A percentile compares a stretch with the other conserved stretches of the same genome.
Conservation (phyloP, 495 filamentous ascomycete species). For the Symbiotaphrina buchneri region DNA sequence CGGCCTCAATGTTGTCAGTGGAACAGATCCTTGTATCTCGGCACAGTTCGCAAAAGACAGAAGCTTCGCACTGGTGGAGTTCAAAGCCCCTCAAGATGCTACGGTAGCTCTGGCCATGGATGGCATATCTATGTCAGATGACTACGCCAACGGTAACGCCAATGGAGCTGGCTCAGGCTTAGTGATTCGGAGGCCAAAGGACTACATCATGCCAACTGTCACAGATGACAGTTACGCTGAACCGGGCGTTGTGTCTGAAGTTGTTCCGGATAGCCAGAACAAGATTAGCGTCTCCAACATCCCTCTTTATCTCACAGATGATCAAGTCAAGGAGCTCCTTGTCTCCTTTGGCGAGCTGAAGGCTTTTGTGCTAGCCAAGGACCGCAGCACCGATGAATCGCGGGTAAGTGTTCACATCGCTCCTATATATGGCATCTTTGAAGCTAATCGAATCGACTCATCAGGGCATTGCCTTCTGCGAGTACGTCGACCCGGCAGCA, state of each 20-base stretch:
- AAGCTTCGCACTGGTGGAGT: conserved; percentile 71
- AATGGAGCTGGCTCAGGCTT: conserved; percentile 39
- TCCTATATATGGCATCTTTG: conserved; percentile 3
- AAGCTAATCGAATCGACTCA: not conserved
- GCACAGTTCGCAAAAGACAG: conserved; percentile 60
- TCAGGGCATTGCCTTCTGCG: conserved; percentile 91
- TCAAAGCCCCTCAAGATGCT: conserved; percentile 67
- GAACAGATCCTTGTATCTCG: conserved; percentile 67
- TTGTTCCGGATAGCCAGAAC: conserved; percentile 79
- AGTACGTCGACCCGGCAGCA: conserved; percentile 57
- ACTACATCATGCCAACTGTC: conserved; percentile 82
- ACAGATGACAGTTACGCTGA: conserved; percentile 56
- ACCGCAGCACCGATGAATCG: conserved; percentile 65
- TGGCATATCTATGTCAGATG: conserved; percentile 66
- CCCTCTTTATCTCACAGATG: conserved; percentile 66
- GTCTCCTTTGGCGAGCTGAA: conserved; percentile 83
- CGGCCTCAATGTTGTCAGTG: conserved; percentile 71
- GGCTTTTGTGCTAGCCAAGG: conserved; percentile 79
- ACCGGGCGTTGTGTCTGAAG: conserved; percentile 52
- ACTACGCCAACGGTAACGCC: conserved; percentile 25
- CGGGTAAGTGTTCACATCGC: conserved; percentile 34
- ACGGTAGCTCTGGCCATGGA: conserved; percentile 83
- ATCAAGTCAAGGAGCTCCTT: conserved; percentile 75
- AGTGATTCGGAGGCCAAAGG: conserved; percentile 74
- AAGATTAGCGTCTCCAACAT: conserved; percentile 89